Conservation (phyloP, 805 yeast genomes). For the Candida nemodendra region DNA sequence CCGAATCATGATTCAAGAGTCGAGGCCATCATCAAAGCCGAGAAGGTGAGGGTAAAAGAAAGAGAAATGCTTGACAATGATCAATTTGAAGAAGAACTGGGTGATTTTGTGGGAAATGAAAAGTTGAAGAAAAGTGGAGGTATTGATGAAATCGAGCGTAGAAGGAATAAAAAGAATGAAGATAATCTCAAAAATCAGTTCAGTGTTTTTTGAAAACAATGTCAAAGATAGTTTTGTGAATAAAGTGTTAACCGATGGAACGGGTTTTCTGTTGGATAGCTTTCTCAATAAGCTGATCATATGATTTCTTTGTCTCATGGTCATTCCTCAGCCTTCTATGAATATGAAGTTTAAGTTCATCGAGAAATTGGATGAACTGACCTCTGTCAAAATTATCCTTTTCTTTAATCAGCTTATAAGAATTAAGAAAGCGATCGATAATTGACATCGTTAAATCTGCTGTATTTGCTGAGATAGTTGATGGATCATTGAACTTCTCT, state of each 20-base stretch:
- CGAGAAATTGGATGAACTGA: slow-evolving; percentile 7
- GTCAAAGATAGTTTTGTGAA: background rate
- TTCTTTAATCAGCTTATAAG: slow-evolving; percentile 13
- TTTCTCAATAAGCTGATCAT: too few species aligned
- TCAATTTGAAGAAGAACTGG: slow-evolving; percentile 82
- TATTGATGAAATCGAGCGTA: slow-evolving; percentile 77
- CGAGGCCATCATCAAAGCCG: slow-evolving; percentile 88
- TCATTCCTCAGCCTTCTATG: background rate
- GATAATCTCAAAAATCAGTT: slow-evolving; percentile 60
- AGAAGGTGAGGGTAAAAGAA: slow-evolving; percentile 72
- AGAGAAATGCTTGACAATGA: slow-evolving; percentile 52
- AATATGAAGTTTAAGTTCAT: background rate
- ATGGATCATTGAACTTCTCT: slow-evolving; percentile 18
- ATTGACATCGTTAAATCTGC: slow-evolving; percentile 17
- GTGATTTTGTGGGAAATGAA: slow-evolving; percentile 75
- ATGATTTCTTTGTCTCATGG: background rate
- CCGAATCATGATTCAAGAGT: slow-evolving; percentile 85
- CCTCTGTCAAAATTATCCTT: slow-evolving; percentile 7
- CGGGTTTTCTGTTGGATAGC: too few species aligned
- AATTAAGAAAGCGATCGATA: slow-evolving; percentile 17
- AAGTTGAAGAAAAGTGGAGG: slow-evolving; percentile 85
- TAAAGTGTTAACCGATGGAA: too few species aligned
- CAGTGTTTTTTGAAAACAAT: slow-evolving; percentile 15
- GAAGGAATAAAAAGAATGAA: slow-evolving; percentile 64
- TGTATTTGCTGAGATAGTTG: slow-evolving; percentile 22